phyloP scores from a whole-genome alignment of 2,329 filamentous ascomycete species.

The Colletotrichum sp. region DNA sequence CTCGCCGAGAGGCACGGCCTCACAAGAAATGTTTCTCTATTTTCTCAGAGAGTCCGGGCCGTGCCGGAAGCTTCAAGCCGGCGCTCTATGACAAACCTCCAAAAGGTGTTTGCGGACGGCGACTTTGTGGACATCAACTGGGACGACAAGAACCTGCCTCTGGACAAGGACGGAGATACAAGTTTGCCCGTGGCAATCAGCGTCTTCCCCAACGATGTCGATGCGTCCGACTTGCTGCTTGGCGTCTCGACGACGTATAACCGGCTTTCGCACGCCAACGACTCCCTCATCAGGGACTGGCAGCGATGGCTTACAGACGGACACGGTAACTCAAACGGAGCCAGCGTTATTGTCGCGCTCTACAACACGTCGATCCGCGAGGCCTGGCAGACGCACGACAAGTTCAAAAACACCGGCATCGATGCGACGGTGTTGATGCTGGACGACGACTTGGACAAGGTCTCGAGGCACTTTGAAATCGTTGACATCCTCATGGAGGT shows the following conservation, averaged over 20 bases:
- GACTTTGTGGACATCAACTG: not conserved
- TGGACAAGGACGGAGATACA: not conserved
- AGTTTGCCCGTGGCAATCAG: slow-evolving; percentile 36
- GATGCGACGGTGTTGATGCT: slow-evolving; percentile 33
- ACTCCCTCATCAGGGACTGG: slow-evolving; percentile 46
- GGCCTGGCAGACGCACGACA: slow-evolving; percentile 30
- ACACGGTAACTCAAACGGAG: slow-evolving; percentile 44
- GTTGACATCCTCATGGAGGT: slow-evolving; percentile 37
- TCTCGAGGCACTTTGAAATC: slow-evolving; percentile 43
- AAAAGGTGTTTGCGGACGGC: not conserved
- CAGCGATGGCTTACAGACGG: slow-evolving; percentile 51
- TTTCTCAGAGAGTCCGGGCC: not conserved
- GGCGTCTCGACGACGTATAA: slow-evolving; percentile 43
- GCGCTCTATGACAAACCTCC: not conserved
- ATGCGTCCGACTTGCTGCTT: slow-evolving; percentile 41
- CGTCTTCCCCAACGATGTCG: slow-evolving; percentile 33
- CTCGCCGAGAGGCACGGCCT: slow-evolving; percentile 9
- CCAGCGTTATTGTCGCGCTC: slow-evolving; percentile 45
- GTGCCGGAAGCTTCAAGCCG: not conserved
- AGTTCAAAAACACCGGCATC: not conserved
- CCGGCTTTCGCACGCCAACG: slow-evolving; percentile 41
- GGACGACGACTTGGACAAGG: slow-evolving; percentile 33
- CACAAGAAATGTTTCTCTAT: slow-evolving; percentile 2
- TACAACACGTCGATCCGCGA: slow-evolving; percentile 41
- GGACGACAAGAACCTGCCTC: not conserved